Base-by-base conservation (phyloP, 345 rosid species). In the Zanthoxylum bungeanum region DNA sequence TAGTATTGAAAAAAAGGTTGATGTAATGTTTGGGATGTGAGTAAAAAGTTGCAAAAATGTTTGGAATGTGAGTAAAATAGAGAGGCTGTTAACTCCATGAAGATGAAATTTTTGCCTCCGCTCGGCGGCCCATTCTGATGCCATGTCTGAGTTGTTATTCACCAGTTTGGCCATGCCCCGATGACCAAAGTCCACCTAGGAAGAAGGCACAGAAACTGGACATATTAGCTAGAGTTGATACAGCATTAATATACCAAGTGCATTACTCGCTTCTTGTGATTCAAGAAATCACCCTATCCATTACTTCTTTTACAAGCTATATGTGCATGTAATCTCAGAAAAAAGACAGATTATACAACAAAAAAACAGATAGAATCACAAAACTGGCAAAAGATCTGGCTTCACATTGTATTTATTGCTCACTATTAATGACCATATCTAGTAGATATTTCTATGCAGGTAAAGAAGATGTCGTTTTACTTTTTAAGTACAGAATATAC, bases 21-120 rank as follows among this genome's bases (percentile, higher is more conserved):
- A 28, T 42, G 30, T 69, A 69, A 58, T 69, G 73, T 59, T 71
- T 37, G 63, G 64, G 44, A 50, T 66, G 59, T 4, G 70, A 50
- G 70, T 49, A 66, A 66, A 50, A 50, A 30, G 0, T 8, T 1
- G 28, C 11, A 0, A 31, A 12, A 66, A 66, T 49, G 59, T 50
- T 62, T 31, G 58, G 70, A 66, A 57, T 55, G 64, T 57, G 64
- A 69, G 63, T 57, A 57, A 28, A 69, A 57, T 22, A 10, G 40
- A 42, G 55, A 9, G 2, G 73, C 51, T 27, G 68, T 49, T 22
- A 50, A 33, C 8, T 25, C 11, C 31, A 34, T 10, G 49, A 33
- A 8, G 39, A 49, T 21, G 31, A 33, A 9, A 21, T 22, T 46
- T 60, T 24, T 42, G 53, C 40, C 28, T 42, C 19, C 22, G 17